Base-by-base conservation (phyloP, 495 filamentous ascomycete species). In the Lasiosphaeriaceae sp. region DNA sequence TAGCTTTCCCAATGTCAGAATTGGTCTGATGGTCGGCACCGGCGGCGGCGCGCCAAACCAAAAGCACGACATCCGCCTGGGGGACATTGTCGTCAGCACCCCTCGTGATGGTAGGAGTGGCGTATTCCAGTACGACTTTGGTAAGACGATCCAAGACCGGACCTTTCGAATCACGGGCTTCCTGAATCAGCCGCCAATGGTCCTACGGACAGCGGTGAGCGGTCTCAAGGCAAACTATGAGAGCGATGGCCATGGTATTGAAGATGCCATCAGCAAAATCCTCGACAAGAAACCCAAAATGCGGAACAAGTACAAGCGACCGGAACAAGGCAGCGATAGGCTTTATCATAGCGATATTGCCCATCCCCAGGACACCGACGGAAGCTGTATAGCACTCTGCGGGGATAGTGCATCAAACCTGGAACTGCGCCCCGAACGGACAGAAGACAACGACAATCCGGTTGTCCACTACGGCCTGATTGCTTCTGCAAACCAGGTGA, bases 21-120 rank as follows among this genome's bases (percentile, higher is more conserved):
- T 77, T 50, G 56, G 69, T 26, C 63, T 82, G 22, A 75, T 81
- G 63, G 77, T 83, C 4, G 77, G 77, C 17, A 77, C 79, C 34
- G 76, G 71, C 7, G 75, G 74, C 19, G 76, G 74, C 2, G 65
- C 69, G 4, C 72, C 76, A 9, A 71, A 50, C 31, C n/a, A 16
- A 9, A 56, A 64, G 17, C 56, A 66, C 47, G 65, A 76, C 56
- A 70, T 81, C 7, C 69, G 52, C 12, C 53, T 70, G 2, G 67
- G 67, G 0, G 64, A 70, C 39, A 41, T 70, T 24, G 64, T 70
- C 0, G 64, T 69, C 35, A 62, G 66, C 55, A 44, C 5, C 11
- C 54, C 56, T 11, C 17, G 50, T 5, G 22, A 55, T 49, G 55
- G 55, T 0, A 54, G 56, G 11, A 59, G 64, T 2, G 68, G 64